phyloP scores from a whole-genome alignment of 129 eudicot genomes.

The Chrysanthemum seticuspe region DNA sequence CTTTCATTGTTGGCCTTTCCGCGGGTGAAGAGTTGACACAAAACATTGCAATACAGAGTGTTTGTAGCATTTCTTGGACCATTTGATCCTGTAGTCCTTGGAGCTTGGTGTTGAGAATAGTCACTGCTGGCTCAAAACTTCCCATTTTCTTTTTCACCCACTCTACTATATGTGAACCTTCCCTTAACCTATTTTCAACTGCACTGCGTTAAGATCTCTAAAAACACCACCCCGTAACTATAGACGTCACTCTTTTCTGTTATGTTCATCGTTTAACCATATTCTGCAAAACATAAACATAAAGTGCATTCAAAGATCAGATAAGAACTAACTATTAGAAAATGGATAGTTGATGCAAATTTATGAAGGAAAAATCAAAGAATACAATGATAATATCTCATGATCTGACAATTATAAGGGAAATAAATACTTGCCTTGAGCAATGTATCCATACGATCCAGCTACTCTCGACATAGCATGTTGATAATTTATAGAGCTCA shows the following conservation, averaged over 20 bases:
- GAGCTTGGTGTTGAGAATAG: constrained; percentile 65
- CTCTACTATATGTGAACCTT: constrained; percentile 76
- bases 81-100: constrained; percentile 78
- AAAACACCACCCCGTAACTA: constrained; percentile 79
- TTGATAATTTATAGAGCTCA: constrained; percentile 83
- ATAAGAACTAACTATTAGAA: not conserved
- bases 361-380: too few species aligned
- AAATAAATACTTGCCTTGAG: constrained; percentile 73
- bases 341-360: too few species aligned
- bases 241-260: constrained; percentile 87
- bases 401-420: not conserved
- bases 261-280: constrained; percentile 82
- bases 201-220: constrained; percentile 79
- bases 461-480: constrained; percentile 82
- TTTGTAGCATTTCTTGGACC: constrained; percentile 91
- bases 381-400: not conserved
- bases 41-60: constrained; percentile 89
- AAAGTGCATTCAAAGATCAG: not conserved
- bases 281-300: constrained; percentile 43
- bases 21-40: constrained; percentile 80
- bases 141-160: constrained; percentile 97
- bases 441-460: constrained; percentile 87
- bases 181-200: constrained; percentile 62
- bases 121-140: constrained; percentile 78
- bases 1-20: constrained; percentile 90